Evolutionary conservation across 768 basidiomycete genomes (phyloP).

Genomic region (Mycena crocata): DNA sequence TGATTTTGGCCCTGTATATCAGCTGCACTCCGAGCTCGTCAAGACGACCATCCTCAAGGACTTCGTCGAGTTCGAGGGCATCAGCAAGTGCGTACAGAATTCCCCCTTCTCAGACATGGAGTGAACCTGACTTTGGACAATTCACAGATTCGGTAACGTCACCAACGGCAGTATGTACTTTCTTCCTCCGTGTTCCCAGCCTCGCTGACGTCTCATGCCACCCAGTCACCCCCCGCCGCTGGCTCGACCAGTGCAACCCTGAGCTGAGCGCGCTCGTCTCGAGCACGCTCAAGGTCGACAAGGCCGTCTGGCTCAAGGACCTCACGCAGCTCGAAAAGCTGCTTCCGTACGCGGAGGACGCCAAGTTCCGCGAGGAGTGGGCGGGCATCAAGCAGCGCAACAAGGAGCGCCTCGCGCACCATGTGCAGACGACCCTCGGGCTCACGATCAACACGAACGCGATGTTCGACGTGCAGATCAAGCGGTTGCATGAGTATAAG

Average conservation of each 20-base stretch:
- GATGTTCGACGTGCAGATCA: slow-evolving; percentile 93
- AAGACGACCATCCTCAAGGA: slow-evolving; percentile 87
- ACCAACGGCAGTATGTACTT: slow-evolving; percentile 91
- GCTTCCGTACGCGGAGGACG: slow-evolving; percentile 76
- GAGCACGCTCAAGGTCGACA: slow-evolving; percentile 79
- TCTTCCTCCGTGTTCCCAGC: not conserved
- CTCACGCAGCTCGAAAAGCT: slow-evolving; percentile 83
- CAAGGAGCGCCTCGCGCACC: slow-evolving; percentile 87
- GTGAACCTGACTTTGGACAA: too few relatives aligned
- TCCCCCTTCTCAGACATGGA: slow-evolving; percentile 1
- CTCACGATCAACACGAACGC: slow-evolving; percentile 78
- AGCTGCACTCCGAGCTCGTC: slow-evolving; percentile 92
- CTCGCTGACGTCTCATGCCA: not conserved
- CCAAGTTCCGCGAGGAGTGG: slow-evolving; percentile 84
- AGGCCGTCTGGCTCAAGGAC: slow-evolving; percentile 87
- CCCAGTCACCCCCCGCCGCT: slow-evolving; percentile 89
- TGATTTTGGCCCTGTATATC: not conserved
- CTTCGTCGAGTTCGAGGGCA: slow-evolving; percentile 92
- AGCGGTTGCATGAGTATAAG: slow-evolving; percentile 95
- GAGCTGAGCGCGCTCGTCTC: slow-evolving; percentile 87
- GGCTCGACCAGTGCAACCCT: slow-evolving; percentile 96
- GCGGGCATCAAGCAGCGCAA: slow-evolving; percentile 88
- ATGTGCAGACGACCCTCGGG: slow-evolving; percentile 79
- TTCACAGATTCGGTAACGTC: slow-evolving; percentile 80
- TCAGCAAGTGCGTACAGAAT: slow-evolving; percentile 72